Percentiles rank a stretch among this genome's conserved stretches.
phyloP scores from a whole-genome alignment of 169 alveolate genomes.

The Plasmodium reichenowi region DNA sequence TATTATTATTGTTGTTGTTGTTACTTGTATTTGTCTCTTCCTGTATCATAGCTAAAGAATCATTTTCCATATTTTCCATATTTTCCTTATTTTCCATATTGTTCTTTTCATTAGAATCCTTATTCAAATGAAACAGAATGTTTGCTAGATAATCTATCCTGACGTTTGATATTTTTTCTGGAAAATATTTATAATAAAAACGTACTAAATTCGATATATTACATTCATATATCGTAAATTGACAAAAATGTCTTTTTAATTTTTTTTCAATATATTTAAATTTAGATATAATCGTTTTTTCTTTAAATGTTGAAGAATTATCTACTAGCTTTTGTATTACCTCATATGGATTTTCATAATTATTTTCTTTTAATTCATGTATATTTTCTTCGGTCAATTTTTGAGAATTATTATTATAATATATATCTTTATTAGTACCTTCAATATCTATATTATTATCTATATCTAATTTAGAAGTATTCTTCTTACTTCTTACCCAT shows the following conservation, averaged over 20 bases:
- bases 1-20: neutral
- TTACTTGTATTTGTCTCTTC: neutral
- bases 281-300: constrained; percentile 56
- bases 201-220: constrained; percentile 13
- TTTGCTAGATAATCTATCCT: constrained; percentile 47
- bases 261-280: constrained; percentile 58
- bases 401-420: constrained; percentile 43
- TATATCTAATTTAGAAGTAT: constrained; percentile 27
- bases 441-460: constrained; percentile 24
- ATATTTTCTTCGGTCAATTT: constrained; percentile 62
- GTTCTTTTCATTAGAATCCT: neutral
- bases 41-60: neutral
- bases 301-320: constrained; percentile 46
- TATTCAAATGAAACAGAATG: constrained; percentile 41
- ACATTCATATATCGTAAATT: constrained; percentile 69
- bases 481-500: constrained; percentile 53
- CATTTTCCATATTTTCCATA: neutral
- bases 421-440: constrained; percentile 63
- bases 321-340: constrained; percentile 33
- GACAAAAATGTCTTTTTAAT: constrained; percentile 67
- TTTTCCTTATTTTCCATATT: neutral
- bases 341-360: constrained; percentile 58
- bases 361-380: constrained; percentile 22
- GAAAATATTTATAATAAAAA: constrained; percentile 59
- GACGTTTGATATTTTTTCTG: constrained; percentile 46